phyloP scores from a whole-genome alignment of 1,284 basidiomycete genomes.

The Ganoderma lucidum region DNA sequence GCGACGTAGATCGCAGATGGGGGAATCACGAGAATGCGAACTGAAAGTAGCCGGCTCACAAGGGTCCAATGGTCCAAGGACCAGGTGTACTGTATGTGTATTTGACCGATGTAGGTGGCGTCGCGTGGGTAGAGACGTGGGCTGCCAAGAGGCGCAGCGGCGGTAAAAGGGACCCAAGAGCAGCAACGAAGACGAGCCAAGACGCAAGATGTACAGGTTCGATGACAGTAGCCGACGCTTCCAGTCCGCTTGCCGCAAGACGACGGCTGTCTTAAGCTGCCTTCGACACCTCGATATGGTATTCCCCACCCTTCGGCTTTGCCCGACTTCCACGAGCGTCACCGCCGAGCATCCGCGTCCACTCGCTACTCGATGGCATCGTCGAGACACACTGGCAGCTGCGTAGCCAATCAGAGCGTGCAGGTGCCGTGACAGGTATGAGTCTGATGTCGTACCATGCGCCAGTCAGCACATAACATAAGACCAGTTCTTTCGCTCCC shows the following conservation, averaged over 20 bases:
- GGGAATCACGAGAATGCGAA: constrained; percentile 12
- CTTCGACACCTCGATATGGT: neutral
- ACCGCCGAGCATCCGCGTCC: neutral
- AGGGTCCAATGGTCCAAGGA: neutral
- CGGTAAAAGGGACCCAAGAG: constrained; percentile 9
- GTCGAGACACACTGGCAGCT: constrained; percentile 16
- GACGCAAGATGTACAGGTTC: neutral
- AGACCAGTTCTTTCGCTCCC: constrained; percentile 1
- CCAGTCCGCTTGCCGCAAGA: neutral
- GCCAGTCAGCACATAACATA: constrained; percentile 8
- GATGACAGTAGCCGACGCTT: neutral
- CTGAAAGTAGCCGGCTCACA: neutral
- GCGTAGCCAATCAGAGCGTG: constrained; percentile 23
- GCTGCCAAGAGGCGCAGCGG: constrained; percentile 11
- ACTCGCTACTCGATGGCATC: neutral
- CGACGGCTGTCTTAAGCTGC: neutral
- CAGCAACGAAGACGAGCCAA: constrained; percentile 8
- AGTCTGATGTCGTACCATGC: constrained; percentile 27
- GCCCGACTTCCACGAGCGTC: neutral
- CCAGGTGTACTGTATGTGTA: neutral
- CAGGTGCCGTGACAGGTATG: constrained; percentile 8
- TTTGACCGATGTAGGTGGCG: neutral
- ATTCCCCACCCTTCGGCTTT: neutral
- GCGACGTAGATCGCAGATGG: constrained; percentile 18
- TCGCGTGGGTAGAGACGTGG: neutral